Evolutionary conservation across 345 rosid genomes (phyloP).

Genomic region (Melastoma malabathricum): DNA sequence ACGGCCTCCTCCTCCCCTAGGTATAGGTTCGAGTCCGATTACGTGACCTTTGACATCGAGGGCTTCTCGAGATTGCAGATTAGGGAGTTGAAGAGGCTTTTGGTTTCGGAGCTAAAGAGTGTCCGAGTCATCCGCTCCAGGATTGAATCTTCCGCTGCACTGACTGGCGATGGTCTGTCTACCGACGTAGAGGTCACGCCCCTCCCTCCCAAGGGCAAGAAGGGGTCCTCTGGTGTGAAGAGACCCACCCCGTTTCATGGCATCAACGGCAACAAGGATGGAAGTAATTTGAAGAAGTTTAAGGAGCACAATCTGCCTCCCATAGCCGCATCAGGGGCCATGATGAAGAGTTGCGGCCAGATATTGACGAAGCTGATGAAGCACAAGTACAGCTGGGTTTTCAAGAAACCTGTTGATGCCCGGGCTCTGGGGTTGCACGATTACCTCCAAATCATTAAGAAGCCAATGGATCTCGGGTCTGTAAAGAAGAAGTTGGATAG

Average conservation of each 20-base stretch:
- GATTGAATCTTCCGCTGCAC: no score
- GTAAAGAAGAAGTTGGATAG: constrained; percentile 20
- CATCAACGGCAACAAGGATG: constrained; percentile 11
- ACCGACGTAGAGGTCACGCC: neutral
- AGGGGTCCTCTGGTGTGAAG: constrained; percentile 10
- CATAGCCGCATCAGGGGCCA: neutral
- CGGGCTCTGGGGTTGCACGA: constrained; percentile 26
- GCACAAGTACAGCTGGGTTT: constrained; percentile 35
- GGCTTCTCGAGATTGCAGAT: no score
- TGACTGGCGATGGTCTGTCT: neutral
- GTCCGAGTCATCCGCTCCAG: no score
- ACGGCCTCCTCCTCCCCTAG: no score
- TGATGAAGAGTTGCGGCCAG: constrained; percentile 22
- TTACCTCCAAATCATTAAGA: constrained; percentile 28
- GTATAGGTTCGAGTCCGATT: no score
- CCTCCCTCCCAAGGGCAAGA: neutral
- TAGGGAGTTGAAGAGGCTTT: no score
- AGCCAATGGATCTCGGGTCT: constrained; percentile 53
- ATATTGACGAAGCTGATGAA: constrained; percentile 31
- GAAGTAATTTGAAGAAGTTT: constrained; percentile 3
- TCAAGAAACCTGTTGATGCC: constrained; percentile 35
- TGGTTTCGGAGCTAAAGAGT: no score
- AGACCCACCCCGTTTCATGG: neutral
- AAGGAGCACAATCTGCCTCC: constrained; percentile 10
- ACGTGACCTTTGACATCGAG: no score